phyloP scores from a whole-genome alignment of 2,329 filamentous ascomycete genomes.

The Sphaerulina musiva region DNA sequence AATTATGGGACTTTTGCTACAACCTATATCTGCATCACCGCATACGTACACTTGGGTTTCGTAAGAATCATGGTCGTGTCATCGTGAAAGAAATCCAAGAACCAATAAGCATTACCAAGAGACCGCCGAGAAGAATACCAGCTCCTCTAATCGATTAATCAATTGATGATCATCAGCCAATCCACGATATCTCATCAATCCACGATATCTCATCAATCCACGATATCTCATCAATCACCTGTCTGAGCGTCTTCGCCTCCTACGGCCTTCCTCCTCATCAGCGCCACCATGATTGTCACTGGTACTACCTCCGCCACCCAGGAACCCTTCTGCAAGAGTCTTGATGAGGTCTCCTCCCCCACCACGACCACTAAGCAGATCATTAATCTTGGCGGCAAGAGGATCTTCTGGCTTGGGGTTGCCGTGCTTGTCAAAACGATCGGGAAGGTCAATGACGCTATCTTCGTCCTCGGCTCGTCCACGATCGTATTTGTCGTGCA shows the following conservation, averaged over 20 bases:
- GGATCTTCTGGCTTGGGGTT: constrained; percentile 29
- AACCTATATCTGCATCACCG: background rate
- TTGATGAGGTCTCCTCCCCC: constrained; percentile 27
- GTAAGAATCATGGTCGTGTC: constrained; percentile 3
- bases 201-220: background rate
- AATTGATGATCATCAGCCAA: no score
- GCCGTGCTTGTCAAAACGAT: constrained; percentile 34
- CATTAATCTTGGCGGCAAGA: constrained; percentile 28
- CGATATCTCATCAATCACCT: constrained; percentile 6
- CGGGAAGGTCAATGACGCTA: constrained; percentile 33
- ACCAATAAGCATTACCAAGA: background rate
- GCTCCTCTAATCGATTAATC: background rate
- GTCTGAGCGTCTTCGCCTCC: constrained; percentile 18
- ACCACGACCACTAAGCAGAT: constrained; percentile 28
- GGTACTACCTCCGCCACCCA: constrained; percentile 3
- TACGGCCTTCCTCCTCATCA: constrained; percentile 15
- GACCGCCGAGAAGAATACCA: background rate
- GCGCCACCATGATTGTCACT: constrained; percentile 5
- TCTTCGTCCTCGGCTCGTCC: constrained; percentile 24
- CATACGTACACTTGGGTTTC: background rate
- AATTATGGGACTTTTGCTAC: no score
- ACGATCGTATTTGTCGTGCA: constrained; percentile 28
- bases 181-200: constrained; percentile 1
- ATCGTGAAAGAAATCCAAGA: background rate
- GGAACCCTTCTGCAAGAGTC: constrained; percentile 21